Percentiles rank a stretch among this genome's conserved stretches.
These are phyloP conservation scores for Pugionium cornutum DNA, from an alignment of 345 rosid genomes.

Conservation along the genomic window DNA sequence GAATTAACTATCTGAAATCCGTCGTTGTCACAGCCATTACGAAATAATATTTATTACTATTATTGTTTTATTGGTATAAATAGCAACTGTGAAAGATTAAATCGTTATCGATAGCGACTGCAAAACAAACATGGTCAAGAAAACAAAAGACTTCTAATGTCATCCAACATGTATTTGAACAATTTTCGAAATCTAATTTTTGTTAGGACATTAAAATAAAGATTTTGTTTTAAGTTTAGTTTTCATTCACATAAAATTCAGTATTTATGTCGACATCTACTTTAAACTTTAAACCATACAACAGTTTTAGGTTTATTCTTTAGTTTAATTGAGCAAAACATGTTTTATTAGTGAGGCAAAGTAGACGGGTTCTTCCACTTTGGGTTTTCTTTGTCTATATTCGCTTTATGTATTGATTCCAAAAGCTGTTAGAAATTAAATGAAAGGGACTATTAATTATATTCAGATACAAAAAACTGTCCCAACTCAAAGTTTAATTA, in stretches of 20 bases:
- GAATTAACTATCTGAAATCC: too few relatives aligned
- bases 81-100: too few relatives aligned
- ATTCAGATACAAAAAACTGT: slow-evolving; percentile 26
- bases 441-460: slow-evolving; percentile 25
- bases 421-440: slow-evolving; percentile 28
- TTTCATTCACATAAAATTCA: neutral
- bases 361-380: slow-evolving; percentile 40
- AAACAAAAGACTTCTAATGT: too few relatives aligned
- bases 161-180: too few relatives aligned
- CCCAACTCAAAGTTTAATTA: slow-evolving; percentile 20
- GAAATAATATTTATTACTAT: too few relatives aligned
- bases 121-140: too few relatives aligned
- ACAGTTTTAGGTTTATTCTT: slow-evolving; percentile 8
- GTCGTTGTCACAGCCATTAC: too few relatives aligned
- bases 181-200: too few relatives aligned
- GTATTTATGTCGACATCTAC: neutral
- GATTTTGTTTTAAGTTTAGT: too few relatives aligned
- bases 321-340: slow-evolving; percentile 31
- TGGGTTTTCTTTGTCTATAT: slow-evolving; percentile 32
- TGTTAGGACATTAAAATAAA: too few relatives aligned
- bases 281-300: neutral
- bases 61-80: too few relatives aligned
- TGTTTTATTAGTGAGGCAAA: slow-evolving; percentile 37
- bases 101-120: too few relatives aligned
- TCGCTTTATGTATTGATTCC: slow-evolving; percentile 33